Evolutionary conservation across 2,329 filamentous ascomycete genomes (phyloP).

Genomic region (Drechslerella stenobrocha): DNA sequence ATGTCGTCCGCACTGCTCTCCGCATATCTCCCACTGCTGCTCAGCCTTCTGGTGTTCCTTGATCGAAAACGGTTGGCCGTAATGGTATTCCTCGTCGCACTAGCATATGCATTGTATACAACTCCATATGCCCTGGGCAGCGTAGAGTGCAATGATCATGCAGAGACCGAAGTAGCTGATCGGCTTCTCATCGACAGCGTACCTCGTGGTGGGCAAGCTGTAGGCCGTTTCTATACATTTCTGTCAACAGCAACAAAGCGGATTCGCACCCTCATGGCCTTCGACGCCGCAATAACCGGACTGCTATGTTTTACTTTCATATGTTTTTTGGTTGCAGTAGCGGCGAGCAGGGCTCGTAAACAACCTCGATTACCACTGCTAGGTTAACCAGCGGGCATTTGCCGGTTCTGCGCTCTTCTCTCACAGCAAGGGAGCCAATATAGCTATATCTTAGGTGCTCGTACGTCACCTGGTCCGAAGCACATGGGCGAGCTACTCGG

Average conservation of each 20-base stretch:
- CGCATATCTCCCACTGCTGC: constrained; percentile 22
- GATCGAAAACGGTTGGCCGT: constrained; percentile 32
- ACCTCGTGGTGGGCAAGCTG: not conserved
- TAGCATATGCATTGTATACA: constrained; percentile 9
- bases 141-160: not conserved
- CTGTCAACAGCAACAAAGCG: no score
- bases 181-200: no score
- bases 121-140: not conserved
- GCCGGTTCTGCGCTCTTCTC: no score
- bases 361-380: no score
- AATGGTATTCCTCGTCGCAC: constrained; percentile 8
- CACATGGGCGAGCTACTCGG: no score
- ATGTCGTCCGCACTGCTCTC: not conserved
- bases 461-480: no score
- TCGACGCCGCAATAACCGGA: no score
- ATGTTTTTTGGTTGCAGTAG: no score
- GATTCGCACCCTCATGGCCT: not conserved
- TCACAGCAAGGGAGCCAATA: no score
- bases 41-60: constrained; percentile 33
- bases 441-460: no score
- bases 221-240: not conserved
- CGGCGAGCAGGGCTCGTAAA: no score
- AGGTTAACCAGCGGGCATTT: not conserved
- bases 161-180: not conserved
- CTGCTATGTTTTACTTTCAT: no score